Base-by-base conservation (phyloP, 2,329 filamentous ascomycete genomes). In the Clonostachys rosea region DNA sequence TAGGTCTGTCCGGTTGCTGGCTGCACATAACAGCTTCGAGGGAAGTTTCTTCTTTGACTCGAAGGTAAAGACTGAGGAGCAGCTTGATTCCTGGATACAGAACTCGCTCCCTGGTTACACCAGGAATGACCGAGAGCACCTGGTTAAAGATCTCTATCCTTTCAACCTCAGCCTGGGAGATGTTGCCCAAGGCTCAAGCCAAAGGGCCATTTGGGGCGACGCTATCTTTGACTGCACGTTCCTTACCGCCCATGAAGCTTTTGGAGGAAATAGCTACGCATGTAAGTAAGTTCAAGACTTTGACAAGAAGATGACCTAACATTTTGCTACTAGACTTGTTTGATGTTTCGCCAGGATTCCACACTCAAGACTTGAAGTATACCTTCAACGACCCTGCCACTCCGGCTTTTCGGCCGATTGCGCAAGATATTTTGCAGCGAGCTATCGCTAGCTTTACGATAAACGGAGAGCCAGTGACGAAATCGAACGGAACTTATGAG, bases 11-110 rank as follows among this genome's bases (percentile, higher is more conserved):
- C 44, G 37, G 16, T 34, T 53, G 10, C 18, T 53, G 24, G 43
- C 45, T 30, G 43, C 44, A 1, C 47, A 51, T 16, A 53, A 47
- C 41, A 14, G 44, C 4, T 40, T 50, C 18, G 51, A 53, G 20
- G 47, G 49, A 2, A 46, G 24, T 12, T 51, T 49, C 43, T 53
- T 51, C 46, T 51, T 48, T 24, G 47, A 53, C 35, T 47, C 49
- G 4, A 18, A 14, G 5, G 37, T 49, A 39, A 35, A 42, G 35
- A 48, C 44, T 6, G 49, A 51, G 6, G 49, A 47, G 3, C 47
- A 48, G 3, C 49, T 53, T 20, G 17, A 20, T 12, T 16, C 9
- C 13, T 51, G 49, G 47, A 34, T 51, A 13, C 11, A 33, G 10
- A 20, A 16, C 5, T 44, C 43, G 6, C 40, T 53, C 13, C 40